Evolutionary conservation across 2,329 filamentous ascomycete species (phyloP).

Genomic region (Parastagonospora nodorum): DNA sequence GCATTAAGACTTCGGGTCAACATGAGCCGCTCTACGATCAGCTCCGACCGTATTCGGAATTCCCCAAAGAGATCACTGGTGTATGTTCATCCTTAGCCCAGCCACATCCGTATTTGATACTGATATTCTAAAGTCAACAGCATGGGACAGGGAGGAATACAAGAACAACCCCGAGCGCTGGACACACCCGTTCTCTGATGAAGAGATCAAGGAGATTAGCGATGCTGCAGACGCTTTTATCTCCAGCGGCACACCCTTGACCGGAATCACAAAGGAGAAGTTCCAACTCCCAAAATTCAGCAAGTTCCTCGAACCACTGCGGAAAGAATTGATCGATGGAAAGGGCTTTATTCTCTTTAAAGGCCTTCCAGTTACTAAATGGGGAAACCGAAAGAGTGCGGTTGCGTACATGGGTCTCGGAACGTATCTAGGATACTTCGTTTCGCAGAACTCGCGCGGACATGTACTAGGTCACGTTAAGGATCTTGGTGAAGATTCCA

Average conservation of each 20-base stretch:
- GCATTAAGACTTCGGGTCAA: constrained; percentile 72
- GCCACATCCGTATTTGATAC: background rate
- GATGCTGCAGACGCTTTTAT: constrained; percentile 72
- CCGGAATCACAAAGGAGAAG: constrained; percentile 70
- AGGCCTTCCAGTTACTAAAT: constrained; percentile 75
- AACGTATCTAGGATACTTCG: constrained; percentile 84
- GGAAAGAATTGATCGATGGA: constrained; percentile 74
- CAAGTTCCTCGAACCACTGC: constrained; percentile 59
- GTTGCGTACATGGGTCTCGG: constrained; percentile 77
- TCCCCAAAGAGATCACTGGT: constrained; percentile 72
- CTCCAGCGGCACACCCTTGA: constrained; percentile 66
- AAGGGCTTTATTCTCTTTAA: constrained; percentile 93
- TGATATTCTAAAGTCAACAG: constrained; percentile 55
- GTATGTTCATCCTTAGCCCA: background rate
- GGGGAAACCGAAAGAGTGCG: constrained; percentile 79
- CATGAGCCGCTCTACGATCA: constrained; percentile 69
- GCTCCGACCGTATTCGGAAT: constrained; percentile 69
- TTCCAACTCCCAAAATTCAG: constrained; percentile 66
- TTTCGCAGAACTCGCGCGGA: constrained; percentile 82
- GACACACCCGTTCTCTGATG: constrained; percentile 70
- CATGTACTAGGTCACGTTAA: constrained; percentile 90
- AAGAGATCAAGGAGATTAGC: constrained; percentile 71
- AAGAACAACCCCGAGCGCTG: constrained; percentile 67
- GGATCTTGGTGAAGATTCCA: constrained; percentile 80
- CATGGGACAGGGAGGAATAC: constrained; percentile 73